Base-by-base conservation (phyloP, 2,329 filamentous ascomycete species). In the Ophiocordyceps australis region DNA sequence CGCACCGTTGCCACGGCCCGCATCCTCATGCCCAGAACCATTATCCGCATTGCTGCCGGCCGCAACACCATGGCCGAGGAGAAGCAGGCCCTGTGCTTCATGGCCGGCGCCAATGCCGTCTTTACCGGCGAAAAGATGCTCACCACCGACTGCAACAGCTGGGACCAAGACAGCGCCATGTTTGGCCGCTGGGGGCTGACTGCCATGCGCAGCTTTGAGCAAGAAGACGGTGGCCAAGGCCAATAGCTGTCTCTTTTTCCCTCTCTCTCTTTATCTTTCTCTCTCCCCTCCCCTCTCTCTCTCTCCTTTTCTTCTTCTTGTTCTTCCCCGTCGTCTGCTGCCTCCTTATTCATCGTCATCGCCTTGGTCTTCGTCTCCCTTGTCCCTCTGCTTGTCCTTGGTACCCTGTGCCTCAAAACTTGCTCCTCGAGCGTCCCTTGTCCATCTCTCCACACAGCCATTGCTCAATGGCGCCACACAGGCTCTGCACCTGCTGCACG, bases 91-190 rank as follows among this genome's bases (percentile, higher is more conserved):
- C 47, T 86, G 36, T 92, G 82, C 50, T 93, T 92, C 55, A 74
- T 80, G 66, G 81, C 82, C 0, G 83, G 83, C 10, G 83, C 83
- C 1, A 93, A 93, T 40, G 83, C 83, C n/a, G 76, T 93, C 18
- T 93, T 93, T 45, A 93, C 83, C 0, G 83, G 83, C 7, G 83
- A 93, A 57, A 92, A 86, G 62, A 92, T 93, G 83, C 49, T 92
- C 52, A 93, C 83, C 5, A 93, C 83, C 0, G 79, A 83, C 30
- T 91, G 81, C 46, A 85, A 81, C 38, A 80, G 81, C 17, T 93
- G 80, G 79, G 81, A 89, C 34, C 79, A 91, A 50, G 83, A 93
- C 42, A 73, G 68, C 34, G 71, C 57, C 22, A 80, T 92, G 71
- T 91, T 93, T 53, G 66, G 73, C 3, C 65, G 70, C 26, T 92